Evolutionary conservation across 2,329 filamentous ascomycete genomes (phyloP).

Genomic region (Sporothrix phasma): DNA sequence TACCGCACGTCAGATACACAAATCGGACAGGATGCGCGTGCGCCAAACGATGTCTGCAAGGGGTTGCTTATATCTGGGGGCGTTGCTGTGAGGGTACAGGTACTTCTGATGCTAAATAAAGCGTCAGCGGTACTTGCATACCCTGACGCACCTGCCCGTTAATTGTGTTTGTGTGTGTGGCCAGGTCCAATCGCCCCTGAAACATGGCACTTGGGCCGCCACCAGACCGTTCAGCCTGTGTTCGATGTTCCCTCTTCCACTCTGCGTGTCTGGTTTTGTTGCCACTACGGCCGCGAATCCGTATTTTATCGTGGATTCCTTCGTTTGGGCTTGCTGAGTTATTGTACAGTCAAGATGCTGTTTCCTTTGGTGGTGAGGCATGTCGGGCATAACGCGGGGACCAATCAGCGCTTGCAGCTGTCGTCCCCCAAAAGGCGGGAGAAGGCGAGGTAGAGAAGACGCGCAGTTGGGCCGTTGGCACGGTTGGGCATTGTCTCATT

Average conservation of each 20-base stretch:
- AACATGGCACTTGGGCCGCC: slow-evolving; percentile 18
- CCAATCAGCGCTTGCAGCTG: not conserved
- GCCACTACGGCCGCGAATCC: no score
- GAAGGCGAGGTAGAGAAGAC: not conserved
- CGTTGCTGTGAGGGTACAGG: not conserved
- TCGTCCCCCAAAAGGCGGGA: not conserved
- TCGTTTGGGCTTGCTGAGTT: not conserved
- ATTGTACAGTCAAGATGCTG: not conserved
- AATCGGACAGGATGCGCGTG: slow-evolving; percentile 6
- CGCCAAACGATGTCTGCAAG: slow-evolving; percentile 2
- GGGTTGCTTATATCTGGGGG: not conserved
- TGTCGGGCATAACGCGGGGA: not conserved
- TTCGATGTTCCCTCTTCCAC: not conserved
- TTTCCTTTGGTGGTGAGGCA: not conserved
- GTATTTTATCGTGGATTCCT: not conserved
- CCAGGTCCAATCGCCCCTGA: slow-evolving; percentile 20
- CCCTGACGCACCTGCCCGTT: not conserved
- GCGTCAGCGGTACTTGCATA: not conserved
- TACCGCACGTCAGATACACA: slow-evolving; percentile 6
- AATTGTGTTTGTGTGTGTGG: not conserved
- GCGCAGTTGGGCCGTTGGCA: not conserved
- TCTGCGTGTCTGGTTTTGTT: not conserved
- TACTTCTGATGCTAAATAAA: not conserved
- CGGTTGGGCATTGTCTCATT: not conserved
- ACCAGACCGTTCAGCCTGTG: slow-evolving; percentile 16